Evolutionary conservation across 805 yeast genomes (phyloP).

Genomic region (Hanseniaspora nectarophila): DNA sequence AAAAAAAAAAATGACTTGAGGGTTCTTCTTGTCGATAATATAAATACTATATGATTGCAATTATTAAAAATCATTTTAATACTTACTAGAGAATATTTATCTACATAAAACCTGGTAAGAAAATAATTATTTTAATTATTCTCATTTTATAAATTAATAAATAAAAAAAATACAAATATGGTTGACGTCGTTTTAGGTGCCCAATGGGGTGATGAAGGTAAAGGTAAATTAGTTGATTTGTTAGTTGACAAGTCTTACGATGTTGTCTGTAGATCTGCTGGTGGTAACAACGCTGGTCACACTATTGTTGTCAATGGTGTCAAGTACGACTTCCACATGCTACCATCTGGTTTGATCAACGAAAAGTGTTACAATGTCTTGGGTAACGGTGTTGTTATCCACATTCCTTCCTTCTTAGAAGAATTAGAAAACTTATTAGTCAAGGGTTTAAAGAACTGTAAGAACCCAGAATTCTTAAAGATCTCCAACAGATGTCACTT

Average conservation of each 20-base stretch:
- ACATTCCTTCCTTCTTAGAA: slow-evolving; percentile 81
- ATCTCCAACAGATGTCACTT: slow-evolving; percentile 89
- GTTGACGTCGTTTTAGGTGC: slow-evolving; percentile 82
- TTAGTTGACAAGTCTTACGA: slow-evolving; percentile 81
- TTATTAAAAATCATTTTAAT: too few relatives aligned
- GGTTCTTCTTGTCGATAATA: too few relatives aligned
- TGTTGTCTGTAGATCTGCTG: slow-evolving; percentile 95
- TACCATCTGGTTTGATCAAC: slow-evolving; percentile 95
- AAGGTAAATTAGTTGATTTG: slow-evolving; percentile 91
- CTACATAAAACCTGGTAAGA: background rate
- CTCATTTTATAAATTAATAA: background rate
- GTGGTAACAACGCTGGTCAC: slow-evolving; percentile 99
- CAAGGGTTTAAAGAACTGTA: slow-evolving; percentile 53
- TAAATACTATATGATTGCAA: background rate
- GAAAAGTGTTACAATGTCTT: slow-evolving; percentile 79
- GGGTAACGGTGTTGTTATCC: slow-evolving; percentile 94
- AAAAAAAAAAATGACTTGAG: too few relatives aligned
- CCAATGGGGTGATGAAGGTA: slow-evolving; percentile 99
- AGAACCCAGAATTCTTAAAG: slow-evolving; percentile 55
- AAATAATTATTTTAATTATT: background rate
- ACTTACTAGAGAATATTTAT: too few relatives aligned
- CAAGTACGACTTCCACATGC: slow-evolving; percentile 96
- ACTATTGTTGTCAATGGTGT: slow-evolving; percentile 83
- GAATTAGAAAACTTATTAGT: slow-evolving; percentile 71
- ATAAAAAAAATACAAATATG: slow-evolving; percentile 21